Evolutionary conservation across 208 protist species (phyloP).

Genomic region (Angomonas ambiguus): DNA sequence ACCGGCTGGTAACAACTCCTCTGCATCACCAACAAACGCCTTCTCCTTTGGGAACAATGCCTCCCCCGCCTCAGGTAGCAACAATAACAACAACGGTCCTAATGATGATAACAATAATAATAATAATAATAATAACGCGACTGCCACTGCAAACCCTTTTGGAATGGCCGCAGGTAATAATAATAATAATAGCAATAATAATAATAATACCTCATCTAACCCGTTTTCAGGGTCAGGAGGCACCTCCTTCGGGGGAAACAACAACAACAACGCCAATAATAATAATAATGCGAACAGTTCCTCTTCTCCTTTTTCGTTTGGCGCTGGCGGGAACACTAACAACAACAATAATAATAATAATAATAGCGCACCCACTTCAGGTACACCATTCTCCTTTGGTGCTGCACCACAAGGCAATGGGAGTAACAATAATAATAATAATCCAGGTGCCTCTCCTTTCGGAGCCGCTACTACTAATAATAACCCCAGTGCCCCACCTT

Average conservation of each 20-base stretch:
- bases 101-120: background rate
- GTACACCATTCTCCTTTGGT: too few relatives aligned
- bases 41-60: background rate
- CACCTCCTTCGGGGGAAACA: too few relatives aligned
- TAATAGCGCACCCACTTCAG: too few relatives aligned
- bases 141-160: background rate
- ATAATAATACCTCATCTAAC: background rate
- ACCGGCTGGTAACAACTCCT: too few relatives aligned
- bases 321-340: background rate
- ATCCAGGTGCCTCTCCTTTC: too few relatives aligned
- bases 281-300: background rate
- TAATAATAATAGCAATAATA: background rate
- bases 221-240: too few relatives aligned
- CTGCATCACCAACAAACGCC: too few relatives aligned
- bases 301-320: background rate
- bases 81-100: background rate
- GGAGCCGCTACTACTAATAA: too few relatives aligned
- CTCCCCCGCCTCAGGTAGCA: background rate
- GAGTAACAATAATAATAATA: background rate
- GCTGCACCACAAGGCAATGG: too few relatives aligned
- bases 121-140: background rate
- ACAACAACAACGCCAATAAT: background rate
- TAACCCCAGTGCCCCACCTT: too few relatives aligned
- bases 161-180: too few relatives aligned
- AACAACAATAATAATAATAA: conserved; percentile 2